Conservation (phyloP, 768 basidiomycete species). For the Austroboletus eburneus region DNA sequence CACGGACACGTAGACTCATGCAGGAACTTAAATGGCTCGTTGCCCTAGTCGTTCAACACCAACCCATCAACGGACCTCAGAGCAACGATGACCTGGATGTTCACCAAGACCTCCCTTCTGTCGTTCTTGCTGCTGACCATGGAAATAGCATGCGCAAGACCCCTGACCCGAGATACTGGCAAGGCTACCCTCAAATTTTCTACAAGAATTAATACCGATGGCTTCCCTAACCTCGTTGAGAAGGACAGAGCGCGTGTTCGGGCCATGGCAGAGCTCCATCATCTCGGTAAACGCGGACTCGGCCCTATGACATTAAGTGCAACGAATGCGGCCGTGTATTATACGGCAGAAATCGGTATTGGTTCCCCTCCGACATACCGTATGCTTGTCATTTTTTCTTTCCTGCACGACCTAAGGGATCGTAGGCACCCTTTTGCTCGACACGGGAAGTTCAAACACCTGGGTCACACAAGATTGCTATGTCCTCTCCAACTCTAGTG, state of each 20-base stretch:
- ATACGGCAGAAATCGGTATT: constrained; percentile 27
- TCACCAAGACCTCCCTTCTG: not conserved
- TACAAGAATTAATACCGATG: constrained; percentile 11
- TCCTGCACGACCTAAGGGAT: not conserved
- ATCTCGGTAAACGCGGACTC: not conserved
- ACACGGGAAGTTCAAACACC: constrained; percentile 33
- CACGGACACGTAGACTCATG: no score
- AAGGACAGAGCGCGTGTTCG: constrained; percentile 21
- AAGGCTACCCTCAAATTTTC: constrained; percentile 14
- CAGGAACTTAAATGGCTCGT: no score
- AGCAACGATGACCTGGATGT: no score
- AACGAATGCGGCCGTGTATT: constrained; percentile 25
- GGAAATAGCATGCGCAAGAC: constrained; percentile 5
- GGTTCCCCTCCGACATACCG: constrained; percentile 27
- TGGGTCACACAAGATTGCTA: constrained; percentile 27
- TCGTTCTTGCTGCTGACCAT: constrained; percentile 10
- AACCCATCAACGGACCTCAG: no score
- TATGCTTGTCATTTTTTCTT: constrained; percentile 8
- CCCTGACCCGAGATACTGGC: constrained; percentile 6
- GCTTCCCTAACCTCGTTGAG: constrained; percentile 12
- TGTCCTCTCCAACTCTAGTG: constrained; percentile 12
- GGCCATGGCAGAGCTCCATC: constrained; percentile 1
- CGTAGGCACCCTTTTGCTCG: constrained; percentile 27
- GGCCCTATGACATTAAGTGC: constrained; percentile 2
- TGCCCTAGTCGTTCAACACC: no score